These are phyloP conservation scores for Microbotryum saponariae DNA, from an alignment of 1,284 basidiomycete genomes.

Conservation along the genomic window DNA sequence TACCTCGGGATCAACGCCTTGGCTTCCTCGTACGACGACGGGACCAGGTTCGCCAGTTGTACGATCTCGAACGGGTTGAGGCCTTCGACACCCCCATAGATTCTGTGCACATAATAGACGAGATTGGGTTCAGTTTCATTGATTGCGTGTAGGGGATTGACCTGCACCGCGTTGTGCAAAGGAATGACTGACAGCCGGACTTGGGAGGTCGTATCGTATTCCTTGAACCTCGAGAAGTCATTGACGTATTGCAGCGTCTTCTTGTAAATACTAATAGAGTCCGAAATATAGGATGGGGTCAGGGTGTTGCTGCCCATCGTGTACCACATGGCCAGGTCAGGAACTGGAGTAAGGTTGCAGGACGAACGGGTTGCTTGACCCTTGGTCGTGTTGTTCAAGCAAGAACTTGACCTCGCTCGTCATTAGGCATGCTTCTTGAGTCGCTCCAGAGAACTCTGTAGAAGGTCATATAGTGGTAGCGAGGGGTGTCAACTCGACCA, in stretches of 20 bases:
- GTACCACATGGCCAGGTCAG: neutral
- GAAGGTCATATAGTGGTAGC: slow-evolving; percentile 29
- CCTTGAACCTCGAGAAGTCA: slow-evolving; percentile 81
- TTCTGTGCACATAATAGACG: slow-evolving; percentile 45
- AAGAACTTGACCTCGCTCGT: slow-evolving; percentile 87
- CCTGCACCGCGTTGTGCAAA: neutral
- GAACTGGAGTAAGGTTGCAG: neutral
- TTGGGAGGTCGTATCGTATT: slow-evolving; percentile 72
- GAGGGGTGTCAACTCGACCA: neutral
- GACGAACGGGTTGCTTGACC: slow-evolving; percentile 7
- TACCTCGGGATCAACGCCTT: slow-evolving; percentile 74
- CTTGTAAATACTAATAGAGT: slow-evolving; percentile 64
- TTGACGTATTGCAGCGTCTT: slow-evolving; percentile 87
- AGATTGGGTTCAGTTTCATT: slow-evolving; percentile 27
- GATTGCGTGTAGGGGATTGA: neutral
- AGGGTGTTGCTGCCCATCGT: neutral
- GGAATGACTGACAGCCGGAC: slow-evolving; percentile 66
- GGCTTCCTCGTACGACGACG: slow-evolving; percentile 78
- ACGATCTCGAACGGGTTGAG: slow-evolving; percentile 85
- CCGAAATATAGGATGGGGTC: neutral
- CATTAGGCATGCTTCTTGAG: slow-evolving; percentile 61
- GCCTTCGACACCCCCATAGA: slow-evolving; percentile 61
- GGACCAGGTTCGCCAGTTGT: slow-evolving; percentile 82
- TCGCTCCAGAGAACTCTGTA: slow-evolving; percentile 76
- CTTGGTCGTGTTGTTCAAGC: slow-evolving; percentile 51